Evolutionary conservation across 2,329 filamentous ascomycete genomes (phyloP).

Genomic region (Shiraia bambusicola): DNA sequence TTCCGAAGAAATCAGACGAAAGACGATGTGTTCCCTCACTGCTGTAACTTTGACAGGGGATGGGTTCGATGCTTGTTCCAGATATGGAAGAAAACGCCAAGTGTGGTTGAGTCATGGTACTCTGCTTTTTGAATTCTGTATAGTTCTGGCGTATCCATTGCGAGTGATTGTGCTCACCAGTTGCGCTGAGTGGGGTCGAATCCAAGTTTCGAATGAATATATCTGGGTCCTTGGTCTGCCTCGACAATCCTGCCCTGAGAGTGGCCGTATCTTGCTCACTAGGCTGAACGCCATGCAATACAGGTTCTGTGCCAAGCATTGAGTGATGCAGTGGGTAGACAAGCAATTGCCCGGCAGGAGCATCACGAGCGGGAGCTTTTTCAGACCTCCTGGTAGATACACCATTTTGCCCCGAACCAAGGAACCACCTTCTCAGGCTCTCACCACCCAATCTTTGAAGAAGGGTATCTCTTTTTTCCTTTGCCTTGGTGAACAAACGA

Average conservation of each 20-base stretch:
- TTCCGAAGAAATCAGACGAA: too few relatives aligned
- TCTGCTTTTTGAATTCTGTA: background rate
- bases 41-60: too few relatives aligned
- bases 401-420: background rate
- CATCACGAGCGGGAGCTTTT: background rate
- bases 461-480: background rate
- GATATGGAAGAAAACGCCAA: too few relatives aligned
- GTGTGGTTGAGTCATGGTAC: background rate
- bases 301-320: background rate
- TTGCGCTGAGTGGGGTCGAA: background rate
- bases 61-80: too few relatives aligned
- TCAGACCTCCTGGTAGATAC: background rate
- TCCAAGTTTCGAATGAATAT: slow-evolving; percentile 1
- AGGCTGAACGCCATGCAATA: too few relatives aligned
- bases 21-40: too few relatives aligned
- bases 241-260: too few relatives aligned
- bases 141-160: slow-evolving; percentile 1
- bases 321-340: background rate
- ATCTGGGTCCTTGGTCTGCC: background rate
- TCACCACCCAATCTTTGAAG: background rate
- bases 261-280: too few relatives aligned
- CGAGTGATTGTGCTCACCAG: background rate
- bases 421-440: background rate
- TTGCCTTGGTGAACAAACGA: background rate
- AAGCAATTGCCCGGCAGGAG: background rate